phyloP scores from a whole-genome alignment of 1,284 basidiomycete species.

The Apiotrichum porosum region DNA sequence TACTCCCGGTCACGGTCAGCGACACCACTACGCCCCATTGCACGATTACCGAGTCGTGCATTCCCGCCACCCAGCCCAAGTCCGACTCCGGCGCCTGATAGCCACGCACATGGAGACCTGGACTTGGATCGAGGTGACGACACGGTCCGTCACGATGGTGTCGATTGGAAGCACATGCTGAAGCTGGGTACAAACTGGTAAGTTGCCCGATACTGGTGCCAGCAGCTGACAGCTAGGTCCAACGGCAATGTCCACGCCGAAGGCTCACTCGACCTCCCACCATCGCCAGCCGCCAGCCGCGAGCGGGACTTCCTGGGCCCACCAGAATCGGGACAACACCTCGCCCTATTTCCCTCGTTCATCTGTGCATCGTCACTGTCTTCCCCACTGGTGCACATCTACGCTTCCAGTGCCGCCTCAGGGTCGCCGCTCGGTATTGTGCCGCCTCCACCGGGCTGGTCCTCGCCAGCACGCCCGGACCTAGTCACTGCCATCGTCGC shows the following conservation, averaged over 20 bases:
- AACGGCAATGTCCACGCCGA: constrained; percentile 43
- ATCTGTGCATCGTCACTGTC: constrained; percentile 41
- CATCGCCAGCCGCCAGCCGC: constrained; percentile 22
- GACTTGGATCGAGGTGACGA: background rate
- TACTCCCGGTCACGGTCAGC: constrained; percentile 13
- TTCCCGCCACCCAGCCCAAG: constrained; percentile 38
- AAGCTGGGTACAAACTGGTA: constrained; percentile 46
- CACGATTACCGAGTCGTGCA: constrained; percentile 39
- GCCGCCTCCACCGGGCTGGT: constrained; percentile 48
- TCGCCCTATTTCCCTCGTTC: constrained; percentile 45
- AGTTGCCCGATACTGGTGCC: background rate
- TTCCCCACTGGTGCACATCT: constrained; percentile 44
- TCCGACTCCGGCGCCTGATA: background rate
- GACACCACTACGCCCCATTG: constrained; percentile 28
- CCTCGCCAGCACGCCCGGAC: constrained; percentile 41
- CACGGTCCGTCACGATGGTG: constrained; percentile 34
- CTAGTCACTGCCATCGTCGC: constrained; percentile 42
- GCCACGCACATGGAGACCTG: constrained; percentile 13
- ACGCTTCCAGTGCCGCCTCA: constrained; percentile 6
- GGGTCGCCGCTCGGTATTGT: constrained; percentile 38
- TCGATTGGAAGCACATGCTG: constrained; percentile 48
- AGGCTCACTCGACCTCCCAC: constrained; percentile 31
- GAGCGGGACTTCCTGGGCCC: background rate
- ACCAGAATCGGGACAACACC: constrained; percentile 21
- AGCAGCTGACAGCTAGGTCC: constrained; percentile 28